Conservation (phyloP, 2,329 filamentous ascomycete genomes). For the Fusarium proliferatum region DNA sequence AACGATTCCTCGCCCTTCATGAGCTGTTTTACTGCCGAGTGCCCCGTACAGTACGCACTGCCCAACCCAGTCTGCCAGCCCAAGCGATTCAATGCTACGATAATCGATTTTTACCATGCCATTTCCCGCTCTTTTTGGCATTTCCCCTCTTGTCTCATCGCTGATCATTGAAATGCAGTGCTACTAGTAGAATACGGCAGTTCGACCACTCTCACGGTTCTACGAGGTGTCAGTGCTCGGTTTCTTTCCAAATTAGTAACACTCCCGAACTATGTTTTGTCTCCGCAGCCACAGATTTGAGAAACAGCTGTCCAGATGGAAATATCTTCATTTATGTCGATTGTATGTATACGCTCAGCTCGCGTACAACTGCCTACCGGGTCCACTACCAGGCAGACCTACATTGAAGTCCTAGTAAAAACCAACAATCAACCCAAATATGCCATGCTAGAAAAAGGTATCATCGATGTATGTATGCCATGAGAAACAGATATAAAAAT, state of each 20-base stretch:
- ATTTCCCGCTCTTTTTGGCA: slow-evolving; percentile 8
- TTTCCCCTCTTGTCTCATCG: neutral
- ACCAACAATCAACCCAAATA: slow-evolving; percentile 25
- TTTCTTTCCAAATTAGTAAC: neutral
- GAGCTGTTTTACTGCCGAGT: slow-evolving; percentile 28
- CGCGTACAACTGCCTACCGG: slow-evolving; percentile 1
- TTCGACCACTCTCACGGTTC: neutral
- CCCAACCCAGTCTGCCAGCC: slow-evolving; percentile 7
- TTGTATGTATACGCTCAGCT: slow-evolving; percentile 16
- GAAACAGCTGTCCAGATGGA: neutral
- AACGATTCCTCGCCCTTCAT: slow-evolving; percentile 34
- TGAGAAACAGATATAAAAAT: slow-evolving; percentile 23
- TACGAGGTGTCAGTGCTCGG: neutral
- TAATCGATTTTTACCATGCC: slow-evolving; percentile 17
- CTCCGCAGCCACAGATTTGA: neutral
- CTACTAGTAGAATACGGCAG: neutral
- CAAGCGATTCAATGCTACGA: slow-evolving; percentile 24
- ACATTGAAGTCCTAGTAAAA: slow-evolving; percentile 7
- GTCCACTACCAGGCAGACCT: slow-evolving; percentile 6
- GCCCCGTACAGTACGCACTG: slow-evolving; percentile 34
- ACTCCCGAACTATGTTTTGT: neutral
- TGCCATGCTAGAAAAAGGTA: slow-evolving; percentile 39
- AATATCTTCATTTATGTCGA: slow-evolving; percentile 27
- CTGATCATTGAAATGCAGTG: slow-evolving; percentile 3
- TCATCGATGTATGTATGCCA: slow-evolving; percentile 40